Base-by-base conservation (phyloP, 2,329 filamentous ascomycete species). In the Cyphellophora attinorum region DNA sequence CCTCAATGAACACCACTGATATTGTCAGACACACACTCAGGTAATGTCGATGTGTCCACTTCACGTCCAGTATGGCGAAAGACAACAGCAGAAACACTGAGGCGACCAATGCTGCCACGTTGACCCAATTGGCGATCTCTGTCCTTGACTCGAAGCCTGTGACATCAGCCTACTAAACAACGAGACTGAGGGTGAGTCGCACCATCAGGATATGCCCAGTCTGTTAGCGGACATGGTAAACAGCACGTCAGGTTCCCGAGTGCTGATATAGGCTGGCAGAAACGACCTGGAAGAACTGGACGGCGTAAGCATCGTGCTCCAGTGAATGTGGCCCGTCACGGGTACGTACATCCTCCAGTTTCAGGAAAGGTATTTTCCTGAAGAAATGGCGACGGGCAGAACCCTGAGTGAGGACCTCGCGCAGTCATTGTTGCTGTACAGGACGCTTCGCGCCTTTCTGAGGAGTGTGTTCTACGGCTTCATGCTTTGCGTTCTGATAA, bases 1-100 rank as follows among this genome's bases (percentile, higher is more conserved):
- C 83, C 55, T 82, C 82, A 72, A 96, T 83, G 38, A 89, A 67
- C 27, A 81, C 63, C 27, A 89, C 76, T 4, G 76, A 83, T 29
- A 83, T 59, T 4, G 84, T 81, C 33, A 96, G 67, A 55, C 85
- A 91, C 45, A 95, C 81, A 54, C 84, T 95, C 23, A 98, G 67
- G 53, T 96, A 96, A 57, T 98, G 91, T 34, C 88, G 78, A 52
- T 85, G 77, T 5, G 91, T 95, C 64, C 85, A 89, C 50, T 93
- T 85, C 15, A 85, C 76, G 0, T 91, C 88, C 14, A 98, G 67
- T 11, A 81, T 68, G 3, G 76, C 64, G 69, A 86, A 96, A 5
- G 85, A 93, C 5, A 84, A 33, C 11, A 96, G 64, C 37, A 96
- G 65, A 52, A 91, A 89, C 11, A 77, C 52, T 41, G 82, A 81